Percentiles rank a stretch among this genome's conserved stretches.
Conservation (phyloP, 2,329 filamentous ascomycete genomes). For the Graphilbum fragrans region DNA sequence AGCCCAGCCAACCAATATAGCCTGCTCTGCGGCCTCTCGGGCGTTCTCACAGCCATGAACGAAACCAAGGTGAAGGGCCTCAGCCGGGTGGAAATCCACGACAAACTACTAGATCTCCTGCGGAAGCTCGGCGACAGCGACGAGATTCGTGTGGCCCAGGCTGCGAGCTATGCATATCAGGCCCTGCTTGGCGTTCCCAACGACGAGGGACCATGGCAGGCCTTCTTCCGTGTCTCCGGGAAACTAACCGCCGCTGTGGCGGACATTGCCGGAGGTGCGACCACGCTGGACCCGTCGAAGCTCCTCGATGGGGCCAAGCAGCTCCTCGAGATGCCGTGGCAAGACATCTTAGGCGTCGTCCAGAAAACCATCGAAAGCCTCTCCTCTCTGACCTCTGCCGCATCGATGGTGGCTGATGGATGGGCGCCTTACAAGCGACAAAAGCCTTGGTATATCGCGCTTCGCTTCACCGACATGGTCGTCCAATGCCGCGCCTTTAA, state of each 20-base stretch:
- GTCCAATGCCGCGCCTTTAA: neutral
- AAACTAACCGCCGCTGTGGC: neutral
- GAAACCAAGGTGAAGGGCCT: too few relatives aligned
- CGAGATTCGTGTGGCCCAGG: neutral
- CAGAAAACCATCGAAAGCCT: too few relatives aligned
- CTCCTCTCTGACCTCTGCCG: neutral
- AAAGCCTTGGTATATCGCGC: neutral
- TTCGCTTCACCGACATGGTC: neutral
- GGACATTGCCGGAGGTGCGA: neutral
- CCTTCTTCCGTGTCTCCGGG: neutral
- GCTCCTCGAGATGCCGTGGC: too few relatives aligned
- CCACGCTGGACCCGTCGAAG: neutral
- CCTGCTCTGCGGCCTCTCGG: too few relatives aligned
- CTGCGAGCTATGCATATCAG: neutral
- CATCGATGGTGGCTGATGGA: neutral
- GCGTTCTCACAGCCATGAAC: too few relatives aligned
- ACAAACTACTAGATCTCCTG: too few relatives aligned
- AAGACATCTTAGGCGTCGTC: too few relatives aligned
- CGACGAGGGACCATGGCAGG: neutral
- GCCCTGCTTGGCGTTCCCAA: neutral
- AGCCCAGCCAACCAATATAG: too few relatives aligned
- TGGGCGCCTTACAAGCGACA: neutral
- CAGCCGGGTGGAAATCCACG: too few relatives aligned
- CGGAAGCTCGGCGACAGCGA: too few relatives aligned
- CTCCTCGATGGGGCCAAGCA: neutral